Base-by-base conservation (phyloP, 2,329 filamentous ascomycete species). In the Periconia macrospinosa region DNA sequence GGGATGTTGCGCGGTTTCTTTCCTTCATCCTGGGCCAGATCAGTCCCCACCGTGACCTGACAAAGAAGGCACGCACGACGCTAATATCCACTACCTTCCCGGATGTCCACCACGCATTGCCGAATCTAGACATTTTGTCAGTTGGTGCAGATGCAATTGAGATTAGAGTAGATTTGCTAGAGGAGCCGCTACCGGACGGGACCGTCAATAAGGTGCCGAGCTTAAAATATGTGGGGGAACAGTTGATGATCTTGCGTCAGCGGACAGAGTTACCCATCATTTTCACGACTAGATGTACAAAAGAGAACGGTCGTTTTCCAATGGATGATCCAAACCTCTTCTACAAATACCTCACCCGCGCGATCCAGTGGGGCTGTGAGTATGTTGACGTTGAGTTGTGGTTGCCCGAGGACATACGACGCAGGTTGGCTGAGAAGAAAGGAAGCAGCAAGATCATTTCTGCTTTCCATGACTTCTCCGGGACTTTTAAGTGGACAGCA, bases 331-430 rank as follows among this genome's bases (percentile, higher is more conserved):
- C 90, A 0, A 78, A 80, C 14, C 70, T 94, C 42, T 93, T 88
- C 71, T 90, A 90, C 73, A 81, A 86, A 54, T 93, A 94, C 66
- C 81, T 95, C n/a, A 87, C 87, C 65, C 85, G 89, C 35, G 91
- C 91, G 3, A 90, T 94, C 50, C 88, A 94, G 67, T 95, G 90
- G 90, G 91, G 91, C 1, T 88, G 91, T 54, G 91, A 95, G 72
- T 96, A 95, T 69, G 88, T 95, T 57, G 91, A 96, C 66, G 90
- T 95, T 49, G 91, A 95, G 76, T 76, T 95, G 40, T 94, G 91
- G 89, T 81, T 95, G 37, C 91, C 91, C 1, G 90, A 92, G 69
- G 78, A 84, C 7, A 90, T 95, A 52, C 81, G 91, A 57, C 80
- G 80, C 57, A 81, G 79, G 55, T 75, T 95, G 10, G 88, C 85